These are phyloP conservation scores for Excoecaria cochinchinensis DNA, from an alignment of 345 rosid species.

Conservation along the genomic window DNA sequence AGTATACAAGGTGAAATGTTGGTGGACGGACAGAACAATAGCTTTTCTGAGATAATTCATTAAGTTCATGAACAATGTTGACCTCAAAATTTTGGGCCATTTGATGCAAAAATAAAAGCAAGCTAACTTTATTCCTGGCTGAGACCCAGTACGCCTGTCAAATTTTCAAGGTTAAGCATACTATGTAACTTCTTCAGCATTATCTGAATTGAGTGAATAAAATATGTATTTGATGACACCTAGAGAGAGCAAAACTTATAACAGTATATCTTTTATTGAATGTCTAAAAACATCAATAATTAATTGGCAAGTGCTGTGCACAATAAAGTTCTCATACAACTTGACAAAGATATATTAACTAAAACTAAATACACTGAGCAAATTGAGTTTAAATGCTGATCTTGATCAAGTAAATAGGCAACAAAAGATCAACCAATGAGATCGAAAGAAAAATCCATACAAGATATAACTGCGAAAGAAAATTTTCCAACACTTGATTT, in stretches of 20 bases:
- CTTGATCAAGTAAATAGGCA: background rate
- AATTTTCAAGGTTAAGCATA: background rate
- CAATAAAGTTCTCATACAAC: background rate
- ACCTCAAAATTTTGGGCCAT: background rate
- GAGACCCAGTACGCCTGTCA: background rate
- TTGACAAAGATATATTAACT: background rate
- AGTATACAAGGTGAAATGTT: background rate
- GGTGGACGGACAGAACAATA: background rate
- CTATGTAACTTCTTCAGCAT: background rate
- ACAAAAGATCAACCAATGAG: background rate
- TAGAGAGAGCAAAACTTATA: too few relatives aligned
- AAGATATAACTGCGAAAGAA: background rate
- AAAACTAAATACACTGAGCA: background rate
- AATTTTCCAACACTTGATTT: background rate
- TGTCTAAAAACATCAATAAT: background rate
- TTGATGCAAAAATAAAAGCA: too few relatives aligned
- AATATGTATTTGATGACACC: background rate
- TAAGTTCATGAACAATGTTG: background rate
- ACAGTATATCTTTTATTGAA: background rate
- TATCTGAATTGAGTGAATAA: background rate
- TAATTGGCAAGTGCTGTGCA: too few relatives aligned
- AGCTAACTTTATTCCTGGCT: too few relatives aligned
- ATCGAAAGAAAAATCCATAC: background rate
- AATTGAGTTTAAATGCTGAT: background rate
- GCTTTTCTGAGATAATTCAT: background rate